Conservation (phyloP, 176 grass and related monocot species). For the Bromus sterilis region DNA sequence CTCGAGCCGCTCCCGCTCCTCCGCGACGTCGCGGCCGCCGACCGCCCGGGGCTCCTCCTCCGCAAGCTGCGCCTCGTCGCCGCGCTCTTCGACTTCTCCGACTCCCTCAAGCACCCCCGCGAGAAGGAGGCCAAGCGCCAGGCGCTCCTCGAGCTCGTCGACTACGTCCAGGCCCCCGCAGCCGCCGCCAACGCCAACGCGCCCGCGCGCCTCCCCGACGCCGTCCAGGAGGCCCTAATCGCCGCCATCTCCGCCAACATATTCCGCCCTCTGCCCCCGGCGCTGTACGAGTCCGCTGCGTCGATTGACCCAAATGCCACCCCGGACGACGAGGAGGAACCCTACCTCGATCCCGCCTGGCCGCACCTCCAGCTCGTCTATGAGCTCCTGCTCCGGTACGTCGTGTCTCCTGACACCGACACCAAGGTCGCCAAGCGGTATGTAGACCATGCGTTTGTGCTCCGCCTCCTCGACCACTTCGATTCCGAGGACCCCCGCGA, state of each 20-base stretch:
- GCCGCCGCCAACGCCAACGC: constrained; percentile 20
- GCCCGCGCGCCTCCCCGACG: constrained; percentile 45
- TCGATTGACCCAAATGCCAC: constrained; percentile 49
- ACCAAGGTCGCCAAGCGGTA: constrained; percentile 85
- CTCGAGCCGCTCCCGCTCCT: constrained; percentile 78
- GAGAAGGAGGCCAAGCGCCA: constrained; percentile 93
- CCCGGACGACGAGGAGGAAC: constrained; percentile 79
- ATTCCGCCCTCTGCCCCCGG: constrained; percentile 64
- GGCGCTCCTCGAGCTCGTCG: constrained; percentile 73
- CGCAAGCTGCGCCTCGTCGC: constrained; percentile 80
- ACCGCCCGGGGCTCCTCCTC: constrained; percentile 61
- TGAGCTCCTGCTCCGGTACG: constrained; percentile 74
- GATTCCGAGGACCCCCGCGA: constrained; percentile 85
- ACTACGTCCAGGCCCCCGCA: constrained; percentile 65
- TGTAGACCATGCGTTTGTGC: constrained; percentile 77
- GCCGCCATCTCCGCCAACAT: constrained; percentile 61
- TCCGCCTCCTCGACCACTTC: constrained; percentile 68
- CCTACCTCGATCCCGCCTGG: constrained; percentile 82
- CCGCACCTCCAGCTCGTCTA: constrained; percentile 79
- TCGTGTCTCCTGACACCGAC: constrained; percentile 73
- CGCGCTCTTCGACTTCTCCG: constrained; percentile 67
- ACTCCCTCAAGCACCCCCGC: constrained; percentile 54
- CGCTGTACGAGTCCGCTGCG: constrained; percentile 44
- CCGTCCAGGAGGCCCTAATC: constrained; percentile 70
- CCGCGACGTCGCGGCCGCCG: constrained; percentile 54